phyloP scores from a whole-genome alignment of 306 rosid species.

The Heteromeles arbutifolia region DNA sequence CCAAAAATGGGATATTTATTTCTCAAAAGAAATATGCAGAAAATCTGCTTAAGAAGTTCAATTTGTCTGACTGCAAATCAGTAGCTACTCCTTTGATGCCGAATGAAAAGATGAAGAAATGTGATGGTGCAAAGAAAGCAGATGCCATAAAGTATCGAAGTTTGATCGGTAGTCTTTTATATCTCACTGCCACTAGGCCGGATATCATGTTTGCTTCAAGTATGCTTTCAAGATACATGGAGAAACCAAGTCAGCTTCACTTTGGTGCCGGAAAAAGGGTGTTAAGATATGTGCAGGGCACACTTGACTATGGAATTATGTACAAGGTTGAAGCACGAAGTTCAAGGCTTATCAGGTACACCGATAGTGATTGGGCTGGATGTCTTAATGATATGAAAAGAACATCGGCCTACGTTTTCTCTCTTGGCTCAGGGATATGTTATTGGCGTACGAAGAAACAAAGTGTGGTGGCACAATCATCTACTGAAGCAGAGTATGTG shows the following conservation, averaged over 20 bases:
- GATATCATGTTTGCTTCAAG: slow-evolving; percentile 6
- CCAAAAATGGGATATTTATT: too few species aligned
- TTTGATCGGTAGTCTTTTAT: not conserved
- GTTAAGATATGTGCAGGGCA: not conserved
- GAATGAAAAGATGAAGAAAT: not conserved
- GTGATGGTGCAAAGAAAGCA: not conserved
- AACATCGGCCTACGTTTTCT: not conserved
- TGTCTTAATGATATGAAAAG: not conserved
- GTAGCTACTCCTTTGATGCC: not conserved
- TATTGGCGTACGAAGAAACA: not conserved
- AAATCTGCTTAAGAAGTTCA: not conserved
- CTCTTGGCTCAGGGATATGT: not conserved
- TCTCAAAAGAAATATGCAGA: not conserved
- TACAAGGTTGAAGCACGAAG: not conserved
- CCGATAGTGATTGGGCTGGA: not conserved
- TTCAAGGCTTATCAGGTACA: not conserved
- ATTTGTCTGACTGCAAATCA: not conserved
- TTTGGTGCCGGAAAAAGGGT: not conserved
- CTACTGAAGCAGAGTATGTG: not conserved
- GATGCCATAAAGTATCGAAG: not conserved
- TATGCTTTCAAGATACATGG: slow-evolving; percentile 7
- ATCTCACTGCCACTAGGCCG: not conserved
- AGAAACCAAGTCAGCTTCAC: not conserved
- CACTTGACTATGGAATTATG: not conserved
- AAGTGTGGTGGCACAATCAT: not conserved